Evolutionary conservation across 768 basidiomycete genomes (phyloP).

Genomic region (Rhizopogon vinicolor): DNA sequence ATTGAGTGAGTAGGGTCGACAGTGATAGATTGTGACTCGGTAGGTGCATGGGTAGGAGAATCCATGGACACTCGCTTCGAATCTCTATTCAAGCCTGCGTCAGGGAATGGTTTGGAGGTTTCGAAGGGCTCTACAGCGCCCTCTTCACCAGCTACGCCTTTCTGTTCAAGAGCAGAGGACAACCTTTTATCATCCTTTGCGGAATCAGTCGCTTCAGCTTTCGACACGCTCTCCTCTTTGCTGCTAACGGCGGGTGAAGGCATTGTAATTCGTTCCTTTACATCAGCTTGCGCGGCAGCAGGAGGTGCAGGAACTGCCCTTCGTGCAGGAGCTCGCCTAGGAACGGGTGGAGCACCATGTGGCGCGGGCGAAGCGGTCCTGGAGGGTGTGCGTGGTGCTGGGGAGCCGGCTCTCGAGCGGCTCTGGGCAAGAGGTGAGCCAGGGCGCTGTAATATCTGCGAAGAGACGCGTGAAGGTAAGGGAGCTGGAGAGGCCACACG

Average conservation of each 20-base stretch:
- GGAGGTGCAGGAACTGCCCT: constrained; percentile 27
- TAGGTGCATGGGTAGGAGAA: background rate
- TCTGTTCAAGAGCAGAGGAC: background rate
- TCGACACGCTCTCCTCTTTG: background rate
- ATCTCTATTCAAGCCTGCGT: background rate
- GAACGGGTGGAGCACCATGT: constrained; percentile 49
- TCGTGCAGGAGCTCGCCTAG: constrained; percentile 60
- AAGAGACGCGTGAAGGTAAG: background rate
- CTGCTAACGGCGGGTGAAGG: background rate
- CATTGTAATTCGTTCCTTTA: background rate
- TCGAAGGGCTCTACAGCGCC: background rate
- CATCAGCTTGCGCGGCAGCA: background rate
- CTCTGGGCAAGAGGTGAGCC: constrained; percentile 13
- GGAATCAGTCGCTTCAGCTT: background rate
- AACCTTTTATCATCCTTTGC: background rate
- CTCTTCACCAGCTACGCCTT: background rate
- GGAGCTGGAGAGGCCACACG: constrained; percentile 17
- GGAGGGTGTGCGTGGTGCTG: constrained; percentile 20
- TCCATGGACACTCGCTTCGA: background rate
- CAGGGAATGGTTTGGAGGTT: background rate
- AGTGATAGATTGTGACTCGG: background rate
- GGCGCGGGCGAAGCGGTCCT: constrained; percentile 32
- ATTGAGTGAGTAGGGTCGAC: background rate
- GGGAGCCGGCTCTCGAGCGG: constrained; percentile 23
- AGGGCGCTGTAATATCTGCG: constrained; percentile 29